These are phyloP conservation scores for Andrographis paniculata DNA, from an alignment of 305 asterid genomes.

Conservation along the genomic window DNA sequence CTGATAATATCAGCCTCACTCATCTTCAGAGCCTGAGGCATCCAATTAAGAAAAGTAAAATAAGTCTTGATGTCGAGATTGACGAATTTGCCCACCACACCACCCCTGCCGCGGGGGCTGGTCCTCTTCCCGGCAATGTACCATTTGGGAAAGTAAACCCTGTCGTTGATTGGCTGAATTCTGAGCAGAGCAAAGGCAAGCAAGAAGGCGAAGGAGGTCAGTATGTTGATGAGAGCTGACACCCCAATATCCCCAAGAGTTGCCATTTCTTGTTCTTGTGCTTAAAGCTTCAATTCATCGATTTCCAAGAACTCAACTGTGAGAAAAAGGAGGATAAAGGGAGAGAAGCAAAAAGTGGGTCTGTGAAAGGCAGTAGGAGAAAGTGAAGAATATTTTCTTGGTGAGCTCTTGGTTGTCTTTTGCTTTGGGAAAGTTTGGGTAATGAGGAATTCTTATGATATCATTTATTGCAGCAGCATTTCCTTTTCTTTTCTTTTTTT, in stretches of 20 bases:
- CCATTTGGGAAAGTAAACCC: constrained; percentile 92
- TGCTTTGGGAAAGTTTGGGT: constrained; percentile 16
- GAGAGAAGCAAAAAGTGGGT: constrained; percentile 11
- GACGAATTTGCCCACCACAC: constrained; percentile 68
- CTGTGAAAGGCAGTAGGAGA: constrained; percentile 9
- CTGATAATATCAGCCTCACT: constrained; percentile 63
- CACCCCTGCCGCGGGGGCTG: constrained; percentile 45
- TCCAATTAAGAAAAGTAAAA: constrained; percentile 88
- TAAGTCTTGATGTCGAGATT: constrained; percentile 69
- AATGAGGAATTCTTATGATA: constrained; percentile 12
- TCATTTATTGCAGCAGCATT: neutral
- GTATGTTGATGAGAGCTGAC: constrained; percentile 72
- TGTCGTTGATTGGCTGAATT: constrained; percentile 85
- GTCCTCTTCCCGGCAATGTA: constrained; percentile 74
- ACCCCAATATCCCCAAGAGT: constrained; percentile 79
- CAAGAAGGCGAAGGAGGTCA: constrained; percentile 67
- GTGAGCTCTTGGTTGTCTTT: constrained; percentile 17
- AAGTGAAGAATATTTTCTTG: constrained; percentile 12
- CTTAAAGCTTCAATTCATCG: constrained; percentile 8
- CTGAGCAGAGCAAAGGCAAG: constrained; percentile 85
- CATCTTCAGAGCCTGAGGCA: constrained; percentile 96
- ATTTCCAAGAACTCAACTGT: neutral
- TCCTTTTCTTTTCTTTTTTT: too few species aligned
- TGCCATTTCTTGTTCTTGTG: constrained; percentile 41
- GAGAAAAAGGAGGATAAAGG: constrained; percentile 7